Evolutionary conservation across 306 rosid species (phyloP).

Genomic region (Senna siamea): DNA sequence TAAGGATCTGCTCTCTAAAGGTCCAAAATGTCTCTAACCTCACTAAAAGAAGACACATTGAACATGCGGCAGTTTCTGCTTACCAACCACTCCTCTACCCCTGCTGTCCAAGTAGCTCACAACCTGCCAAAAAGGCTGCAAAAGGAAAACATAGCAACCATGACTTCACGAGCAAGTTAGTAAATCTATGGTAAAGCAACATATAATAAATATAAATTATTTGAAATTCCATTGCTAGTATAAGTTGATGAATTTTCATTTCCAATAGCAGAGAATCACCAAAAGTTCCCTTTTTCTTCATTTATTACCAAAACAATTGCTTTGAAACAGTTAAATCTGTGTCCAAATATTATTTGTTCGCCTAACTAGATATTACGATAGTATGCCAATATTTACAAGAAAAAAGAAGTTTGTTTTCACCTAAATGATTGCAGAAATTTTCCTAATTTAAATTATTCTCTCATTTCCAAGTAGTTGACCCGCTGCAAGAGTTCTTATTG

Average conservation of each 20-base stretch:
- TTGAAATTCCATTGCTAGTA: background rate
- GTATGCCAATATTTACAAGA: background rate
- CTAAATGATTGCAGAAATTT: background rate
- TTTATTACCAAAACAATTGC: background rate
- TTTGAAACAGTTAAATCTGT: background rate
- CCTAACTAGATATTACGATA: background rate
- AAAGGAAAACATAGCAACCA: conserved; percentile 33
- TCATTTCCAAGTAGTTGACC: background rate
- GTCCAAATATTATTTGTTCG: background rate
- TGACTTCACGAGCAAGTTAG: background rate
- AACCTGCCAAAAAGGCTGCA: conserved; percentile 95
- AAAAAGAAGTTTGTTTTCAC: background rate
- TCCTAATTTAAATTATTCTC: background rate
- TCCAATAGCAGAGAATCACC: conserved; percentile 14
- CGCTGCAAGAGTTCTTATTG: background rate
- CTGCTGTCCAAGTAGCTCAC: conserved; percentile 62
- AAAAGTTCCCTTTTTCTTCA: background rate
- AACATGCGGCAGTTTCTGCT: conserved; percentile 39
- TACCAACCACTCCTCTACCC: conserved; percentile 95
- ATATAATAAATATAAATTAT: conserved; percentile 24
- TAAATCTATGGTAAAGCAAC: conserved; percentile 12
- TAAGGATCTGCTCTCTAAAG: conserved; percentile 26
- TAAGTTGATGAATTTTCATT: conserved; percentile 11
- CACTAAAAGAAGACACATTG: conserved; percentile 10
- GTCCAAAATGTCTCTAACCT: conserved; percentile 20